Evolutionary conservation across 768 basidiomycete genomes (phyloP).

Genomic region (Leucosporidium creatinivorum): DNA sequence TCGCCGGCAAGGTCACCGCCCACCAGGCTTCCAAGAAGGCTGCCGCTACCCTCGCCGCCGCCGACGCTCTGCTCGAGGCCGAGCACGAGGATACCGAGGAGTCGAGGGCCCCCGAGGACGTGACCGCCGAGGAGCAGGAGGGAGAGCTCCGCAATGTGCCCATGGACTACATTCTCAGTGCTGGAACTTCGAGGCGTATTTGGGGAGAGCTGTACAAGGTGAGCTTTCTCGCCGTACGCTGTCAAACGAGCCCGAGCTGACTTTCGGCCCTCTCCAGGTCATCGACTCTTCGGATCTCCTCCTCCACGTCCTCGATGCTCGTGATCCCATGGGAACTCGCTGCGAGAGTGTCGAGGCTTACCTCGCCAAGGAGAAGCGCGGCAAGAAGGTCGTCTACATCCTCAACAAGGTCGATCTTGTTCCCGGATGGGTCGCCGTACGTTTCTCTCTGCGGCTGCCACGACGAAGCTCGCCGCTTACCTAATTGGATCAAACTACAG

Average conservation of each 20-base stretch:
- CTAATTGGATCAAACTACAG: conserved; percentile 44
- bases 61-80: conserved; percentile 21
- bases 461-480: neutral
- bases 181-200: conserved; percentile 90
- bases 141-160: conserved; percentile 25
- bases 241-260: neutral
- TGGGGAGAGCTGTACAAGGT: conserved; percentile 94
- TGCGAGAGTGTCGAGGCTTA: conserved; percentile 91
- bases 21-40: conserved; percentile 12
- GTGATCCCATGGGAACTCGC: conserved; percentile 89
- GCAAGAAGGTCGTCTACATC: conserved; percentile 93
- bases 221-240: neutral
- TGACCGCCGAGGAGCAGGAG: conserved; percentile 20
- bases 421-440: conserved; percentile 95
- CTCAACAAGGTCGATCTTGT: conserved; percentile 99
- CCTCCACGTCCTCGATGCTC: conserved; percentile 87
- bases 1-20: conserved; percentile 45
- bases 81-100: conserved; percentile 27
- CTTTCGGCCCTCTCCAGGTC: conserved; percentile 45
- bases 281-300: conserved; percentile 97
- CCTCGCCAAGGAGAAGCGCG: conserved; percentile 88
- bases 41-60: conserved; percentile 12
- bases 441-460: conserved; percentile 40
- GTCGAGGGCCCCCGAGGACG: conserved; percentile 18
- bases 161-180: conserved; percentile 54